Percentiles rank a stretch among this genome's conserved stretches.
Evolutionary conservation across 1,284 basidiomycete species (phyloP).

Genomic region (Spongispora temasekensis): DNA sequence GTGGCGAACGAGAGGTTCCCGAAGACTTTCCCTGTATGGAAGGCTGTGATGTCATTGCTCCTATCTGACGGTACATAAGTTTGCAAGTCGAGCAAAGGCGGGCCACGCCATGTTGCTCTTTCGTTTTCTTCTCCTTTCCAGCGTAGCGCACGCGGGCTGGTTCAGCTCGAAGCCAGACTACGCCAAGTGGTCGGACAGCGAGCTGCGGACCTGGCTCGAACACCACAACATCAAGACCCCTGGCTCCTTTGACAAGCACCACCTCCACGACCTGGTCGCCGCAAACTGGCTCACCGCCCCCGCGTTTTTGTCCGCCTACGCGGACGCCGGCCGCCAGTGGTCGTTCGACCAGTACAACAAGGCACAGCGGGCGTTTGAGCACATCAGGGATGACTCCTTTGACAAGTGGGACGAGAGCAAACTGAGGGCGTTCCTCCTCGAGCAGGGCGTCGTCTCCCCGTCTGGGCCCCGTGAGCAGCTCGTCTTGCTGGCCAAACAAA

Average conservation of each 20-base stretch:
- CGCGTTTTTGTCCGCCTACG: conserved; percentile 26
- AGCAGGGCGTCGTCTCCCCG: conserved; percentile 84
- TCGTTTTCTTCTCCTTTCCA: conserved; percentile 17
- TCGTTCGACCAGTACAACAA: conserved; percentile 59
- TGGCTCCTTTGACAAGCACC: conserved; percentile 44
- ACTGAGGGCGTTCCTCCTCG: conserved; percentile 81
- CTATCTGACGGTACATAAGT: conserved; percentile 12
- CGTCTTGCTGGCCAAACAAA: conserved; percentile 72
- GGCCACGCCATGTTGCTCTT: conserved; percentile 4
- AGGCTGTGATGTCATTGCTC: conserved; percentile 26
- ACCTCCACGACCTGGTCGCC: conserved; percentile 59
- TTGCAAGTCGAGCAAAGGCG: not conserved
- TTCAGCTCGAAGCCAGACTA: conserved; percentile 47
- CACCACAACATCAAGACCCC: conserved; percentile 68
- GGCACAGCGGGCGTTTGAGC: conserved; percentile 68
- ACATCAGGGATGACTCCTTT: conserved; percentile 56
- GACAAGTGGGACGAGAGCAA: conserved; percentile 82
- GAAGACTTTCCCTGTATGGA: conserved; percentile 4
- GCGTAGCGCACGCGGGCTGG: conserved; percentile 25
- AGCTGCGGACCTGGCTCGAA: conserved; percentile 72
- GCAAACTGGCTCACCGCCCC: conserved; percentile 62
- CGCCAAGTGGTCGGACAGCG: conserved; percentile 59
- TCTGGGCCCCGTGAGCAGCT: conserved; percentile 80
- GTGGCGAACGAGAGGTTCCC: not conserved
- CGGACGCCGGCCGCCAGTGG: conserved; percentile 42